Evolutionary conservation across 1,139 yeast genomes (phyloP), one percentile per base, ranked within the genome.

Genomic region (Yamadazyma atlantica): DNA sequence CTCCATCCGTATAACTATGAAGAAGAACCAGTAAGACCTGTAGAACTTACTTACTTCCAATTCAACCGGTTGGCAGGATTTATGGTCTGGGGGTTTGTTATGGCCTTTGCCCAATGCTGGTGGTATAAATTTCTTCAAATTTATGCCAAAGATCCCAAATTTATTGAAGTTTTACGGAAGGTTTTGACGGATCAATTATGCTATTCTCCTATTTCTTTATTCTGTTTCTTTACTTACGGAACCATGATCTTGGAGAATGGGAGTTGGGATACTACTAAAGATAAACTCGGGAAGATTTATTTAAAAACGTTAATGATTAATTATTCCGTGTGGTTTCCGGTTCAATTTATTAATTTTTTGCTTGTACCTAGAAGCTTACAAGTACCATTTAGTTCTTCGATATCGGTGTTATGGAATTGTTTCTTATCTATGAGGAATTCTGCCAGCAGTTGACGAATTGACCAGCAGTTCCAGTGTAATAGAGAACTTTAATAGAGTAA

Each of bases 331-430:
- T 92, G 98, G 98, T 95, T 96, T 35, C 80, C 90, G 2, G 95
- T 92, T 6, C 97, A 92, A 58, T 86, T 92, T 51, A 69, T 90
- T 49, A 92, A 92, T 60, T 92, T 92, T 53, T 68, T 88, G 44
- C 55, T 87, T 8, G 78, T 92, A 55, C 97, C 97, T 0, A 69
- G 81, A 39, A 75, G 76, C 44, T 75, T 81, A 49, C 97, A 92
- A 59, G 95, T 90, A 3, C 97, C 97, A 0, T 90, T 92, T 56
- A 83, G 95, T 41, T 84, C 96, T 1, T 80, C 94, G 10, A 69
- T 92, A n/a, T 88, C 95, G 22, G 94, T 89, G 21, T 66, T 88
- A 30, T 89, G 97, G 97, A 86, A 89, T 60, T 89, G 97, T 39
- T 90, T 85, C 63, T 66, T 92, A 34, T 87, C 96, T 0, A 80